Evolutionary conservation across 208 protist genomes (phyloP), one percentile per base, ranked within the genome.

Genomic region (Wallacemonas sp.): DNA sequence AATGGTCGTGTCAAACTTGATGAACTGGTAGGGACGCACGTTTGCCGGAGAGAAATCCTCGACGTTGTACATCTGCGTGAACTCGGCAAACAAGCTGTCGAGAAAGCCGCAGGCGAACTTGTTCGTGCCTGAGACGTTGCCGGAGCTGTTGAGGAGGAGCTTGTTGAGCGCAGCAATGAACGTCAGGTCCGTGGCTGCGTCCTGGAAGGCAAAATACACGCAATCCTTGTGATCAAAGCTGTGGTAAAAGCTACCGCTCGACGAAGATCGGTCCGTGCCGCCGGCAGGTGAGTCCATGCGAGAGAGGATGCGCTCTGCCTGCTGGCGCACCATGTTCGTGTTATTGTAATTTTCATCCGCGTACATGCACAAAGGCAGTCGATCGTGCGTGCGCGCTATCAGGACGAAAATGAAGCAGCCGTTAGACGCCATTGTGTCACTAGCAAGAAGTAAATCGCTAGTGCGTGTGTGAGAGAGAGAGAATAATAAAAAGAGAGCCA

Each of bases 191-290:
- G 85, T 96, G 3, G 78, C 85, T 9, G 90, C 75, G 66, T 96
- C 90, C 55, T 93, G 87, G 44, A 96, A 93, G 13, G 85, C 90
- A 76, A 93, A 96, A 66, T 92, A 96, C 32, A 96, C 78, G 63
- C 87, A 91, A 61, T 96, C 85, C 24, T 86, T 83, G 73, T 96
- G 84, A 54, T 96, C 87, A 63, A 93, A 96, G 57, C 90, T 96
- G 61, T 96, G 84, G 68, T 96, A 96, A 65, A 89, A 89, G 68
- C 83, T 91, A n/a, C 87, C 90, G 45, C 73, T 76, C 0, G 78
- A 68, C 22, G 33, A 33, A 17, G 53, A 37, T 37, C 73, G 66
- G 55, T 89, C 71, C 6, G 81, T 59, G 34, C 53, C 60, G 10
- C 74, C 73, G 2, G 87, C 87, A 12, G 90, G 87, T 1, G 85